Conservation (phyloP, 2,329 filamentous ascomycete genomes). For the Chalaropsis ovoidea region DNA sequence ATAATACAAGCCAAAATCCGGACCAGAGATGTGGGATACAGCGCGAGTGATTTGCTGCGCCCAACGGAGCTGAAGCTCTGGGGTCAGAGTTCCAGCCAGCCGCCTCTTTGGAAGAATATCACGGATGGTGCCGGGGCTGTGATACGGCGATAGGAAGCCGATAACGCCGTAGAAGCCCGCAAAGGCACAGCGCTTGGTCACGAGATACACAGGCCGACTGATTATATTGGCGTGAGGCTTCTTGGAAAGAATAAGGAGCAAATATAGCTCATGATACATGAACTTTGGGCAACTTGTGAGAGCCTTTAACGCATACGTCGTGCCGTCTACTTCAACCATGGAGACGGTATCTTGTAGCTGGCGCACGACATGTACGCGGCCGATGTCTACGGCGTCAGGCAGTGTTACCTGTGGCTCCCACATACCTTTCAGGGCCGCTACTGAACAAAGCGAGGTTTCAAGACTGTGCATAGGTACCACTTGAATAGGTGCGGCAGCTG, state of each 20-base stretch:
- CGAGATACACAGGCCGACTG: constrained; percentile 41
- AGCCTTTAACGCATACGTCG: constrained; percentile 47
- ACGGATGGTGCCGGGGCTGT: constrained; percentile 45
- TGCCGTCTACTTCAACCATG: constrained; percentile 38
- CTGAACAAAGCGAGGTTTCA: constrained; percentile 43
- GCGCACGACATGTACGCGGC: constrained; percentile 40
- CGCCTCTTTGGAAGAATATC: constrained; percentile 45
- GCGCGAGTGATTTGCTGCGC: constrained; percentile 43
- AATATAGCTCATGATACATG: constrained; percentile 51
- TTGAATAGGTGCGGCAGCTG: constrained; percentile 38
- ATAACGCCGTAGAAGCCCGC: constrained; percentile 46
- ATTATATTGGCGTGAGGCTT: constrained; percentile 44
- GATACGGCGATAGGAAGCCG: constrained; percentile 48
- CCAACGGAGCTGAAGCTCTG: constrained; percentile 44
- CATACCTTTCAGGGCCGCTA: constrained; percentile 34
- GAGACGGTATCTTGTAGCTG: constrained; percentile 52
- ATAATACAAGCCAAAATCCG: constrained; percentile 38
- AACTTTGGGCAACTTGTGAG: constrained; percentile 49
- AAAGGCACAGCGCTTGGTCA: constrained; percentile 47
- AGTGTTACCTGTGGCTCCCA: constrained; percentile 38
- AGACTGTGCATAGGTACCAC: constrained; percentile 44
- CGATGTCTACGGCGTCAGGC: constrained; percentile 42
- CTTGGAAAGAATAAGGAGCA: constrained; percentile 41
- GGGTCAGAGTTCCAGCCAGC: constrained; percentile 37
- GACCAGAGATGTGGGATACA: constrained; percentile 35